Base-by-base conservation (phyloP, 345 rosid genomes). In the Lepidium didymum region DNA sequence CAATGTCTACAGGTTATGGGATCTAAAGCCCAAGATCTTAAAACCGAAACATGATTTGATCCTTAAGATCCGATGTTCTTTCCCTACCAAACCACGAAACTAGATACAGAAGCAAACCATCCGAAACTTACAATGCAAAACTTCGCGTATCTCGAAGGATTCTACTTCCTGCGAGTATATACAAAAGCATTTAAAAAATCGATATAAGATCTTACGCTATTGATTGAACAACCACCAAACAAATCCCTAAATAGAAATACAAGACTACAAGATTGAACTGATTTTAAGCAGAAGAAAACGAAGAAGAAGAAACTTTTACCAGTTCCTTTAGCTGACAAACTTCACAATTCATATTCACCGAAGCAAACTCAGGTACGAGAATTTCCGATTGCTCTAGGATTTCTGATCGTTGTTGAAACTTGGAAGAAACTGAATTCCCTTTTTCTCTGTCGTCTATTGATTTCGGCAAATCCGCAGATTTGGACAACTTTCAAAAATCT, bases 261-360 rank as follows among this genome's bases (percentile, higher is more conserved):
- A 41, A 49, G 50, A 67, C 62, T 73, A 58, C 54, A 47, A 15
- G 10, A 31, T 25, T 55, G 16, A 54, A 47, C 78, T 37, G 47
- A 45, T 47, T 11, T 44, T 10, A 10, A 61, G 19, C 51, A 44
- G 11, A 25, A 2, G 23, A 23, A 1, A 9, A 46, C 1, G 40
- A 62, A 27, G 19, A 15, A 36, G 50, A 5, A 7, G 3, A 47
- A 33, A 6, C 33, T 10, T 0, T 69, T 80, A 93, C 98, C 87
- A 90, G 85, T 80, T 93, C 98, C 73, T 87, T 93, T 45, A 93
- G 96, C 16, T 85, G 89, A 73, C 96, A 93, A 70, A 87, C 93
- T 82, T 93, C 97, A 78, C 94, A 85, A 80, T 87, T 93, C 97
- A 93, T 92, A 67, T 56, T 73, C 45, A 44, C 67, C 34, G 34